Evolutionary conservation across 2,329 filamentous ascomycete species (phyloP).

Genomic region (Aspergillus pseudonomiae): DNA sequence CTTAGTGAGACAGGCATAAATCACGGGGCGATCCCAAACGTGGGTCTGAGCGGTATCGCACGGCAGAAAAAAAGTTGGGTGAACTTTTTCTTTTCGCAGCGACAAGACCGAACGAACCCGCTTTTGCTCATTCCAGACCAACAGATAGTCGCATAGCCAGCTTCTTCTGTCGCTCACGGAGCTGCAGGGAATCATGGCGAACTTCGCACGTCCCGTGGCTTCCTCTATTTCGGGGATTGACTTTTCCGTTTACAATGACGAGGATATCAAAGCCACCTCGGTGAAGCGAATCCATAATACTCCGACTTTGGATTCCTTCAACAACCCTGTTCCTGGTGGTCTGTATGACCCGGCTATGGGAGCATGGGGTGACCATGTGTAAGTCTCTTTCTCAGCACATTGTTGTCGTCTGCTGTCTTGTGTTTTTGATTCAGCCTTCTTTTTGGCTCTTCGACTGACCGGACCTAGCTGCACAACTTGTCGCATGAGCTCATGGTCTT

Average conservation of each 20-base stretch:
- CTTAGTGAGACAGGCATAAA: neutral
- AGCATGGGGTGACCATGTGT: slow-evolving; percentile 84
- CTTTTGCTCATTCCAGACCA: slow-evolving; percentile 26
- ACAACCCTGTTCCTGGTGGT: slow-evolving; percentile 87
- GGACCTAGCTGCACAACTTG: slow-evolving; percentile 81
- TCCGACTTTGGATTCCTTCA: slow-evolving; percentile 87
- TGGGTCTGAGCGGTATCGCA: slow-evolving; percentile 32
- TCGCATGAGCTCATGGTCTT: slow-evolving; percentile 76
- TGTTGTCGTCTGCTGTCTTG: slow-evolving; percentile 12
- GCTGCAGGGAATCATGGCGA: slow-evolving; percentile 47
- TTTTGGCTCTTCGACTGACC: slow-evolving; percentile 17
- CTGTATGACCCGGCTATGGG: slow-evolving; percentile 91
- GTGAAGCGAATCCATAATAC: slow-evolving; percentile 94
- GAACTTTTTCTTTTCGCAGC: slow-evolving; percentile 35
- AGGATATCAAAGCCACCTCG: slow-evolving; percentile 85
- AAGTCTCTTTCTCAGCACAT: slow-evolving; percentile 41
- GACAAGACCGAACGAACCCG: slow-evolving; percentile 33
- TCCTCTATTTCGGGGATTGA: slow-evolving; percentile 85
- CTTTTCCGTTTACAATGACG: slow-evolving; percentile 79
- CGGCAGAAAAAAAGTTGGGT: slow-evolving; percentile 45
- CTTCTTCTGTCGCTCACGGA: slow-evolving; percentile 39
- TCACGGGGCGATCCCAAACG: slow-evolving; percentile 19
- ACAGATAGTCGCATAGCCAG: slow-evolving; percentile 27
- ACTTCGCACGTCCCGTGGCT: slow-evolving; percentile 71
- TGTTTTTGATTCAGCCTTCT: slow-evolving; percentile 14